phyloP scores from a whole-genome alignment of 768 basidiomycete species.

The Boletus patriciae region DNA sequence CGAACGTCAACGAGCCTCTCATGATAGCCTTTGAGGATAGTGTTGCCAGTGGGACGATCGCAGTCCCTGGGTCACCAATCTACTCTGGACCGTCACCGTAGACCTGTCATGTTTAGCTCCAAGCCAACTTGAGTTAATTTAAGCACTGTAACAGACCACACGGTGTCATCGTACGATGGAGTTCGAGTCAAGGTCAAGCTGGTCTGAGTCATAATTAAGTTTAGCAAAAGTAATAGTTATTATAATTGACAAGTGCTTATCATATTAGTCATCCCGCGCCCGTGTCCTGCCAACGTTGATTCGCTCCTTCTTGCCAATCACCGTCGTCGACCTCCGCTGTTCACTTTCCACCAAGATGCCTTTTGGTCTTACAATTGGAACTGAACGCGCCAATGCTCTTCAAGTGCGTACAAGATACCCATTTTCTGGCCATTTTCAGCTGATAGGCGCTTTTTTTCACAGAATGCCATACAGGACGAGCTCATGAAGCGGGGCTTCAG shows the following conservation, averaged over 20 bases:
- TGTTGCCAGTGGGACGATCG: neutral
- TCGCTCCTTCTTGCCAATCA: conserved; percentile 29
- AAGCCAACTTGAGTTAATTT: neutral
- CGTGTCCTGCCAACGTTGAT: conserved; percentile 19
- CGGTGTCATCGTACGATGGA: neutral
- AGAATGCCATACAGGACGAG: conserved; percentile 83
- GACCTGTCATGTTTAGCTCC: conserved; percentile 5
- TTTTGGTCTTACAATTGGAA: conserved; percentile 76
- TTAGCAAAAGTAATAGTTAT: conserved; percentile 1
- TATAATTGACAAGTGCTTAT: conserved; percentile 15
- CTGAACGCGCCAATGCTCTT: conserved; percentile 69
- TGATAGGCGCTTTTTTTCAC: conserved; percentile 16
- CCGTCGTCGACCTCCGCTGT: conserved; percentile 25
- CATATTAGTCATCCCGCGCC: conserved; percentile 29
- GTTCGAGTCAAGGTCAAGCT: neutral
- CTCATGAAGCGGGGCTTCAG: conserved; percentile 73
- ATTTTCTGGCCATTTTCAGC: conserved; percentile 12
- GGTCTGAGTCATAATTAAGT: neutral
- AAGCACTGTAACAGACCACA: neutral
- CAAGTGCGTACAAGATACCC: conserved; percentile 47
- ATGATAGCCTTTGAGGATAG: neutral
- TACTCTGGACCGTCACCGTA: neutral
- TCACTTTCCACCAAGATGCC: conserved; percentile 45
- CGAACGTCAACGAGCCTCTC: neutral
- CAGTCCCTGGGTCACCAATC: no score